phyloP scores from a whole-genome alignment of 2,329 filamentous ascomycete species.

The Colletotrichum ledebouriae region DNA sequence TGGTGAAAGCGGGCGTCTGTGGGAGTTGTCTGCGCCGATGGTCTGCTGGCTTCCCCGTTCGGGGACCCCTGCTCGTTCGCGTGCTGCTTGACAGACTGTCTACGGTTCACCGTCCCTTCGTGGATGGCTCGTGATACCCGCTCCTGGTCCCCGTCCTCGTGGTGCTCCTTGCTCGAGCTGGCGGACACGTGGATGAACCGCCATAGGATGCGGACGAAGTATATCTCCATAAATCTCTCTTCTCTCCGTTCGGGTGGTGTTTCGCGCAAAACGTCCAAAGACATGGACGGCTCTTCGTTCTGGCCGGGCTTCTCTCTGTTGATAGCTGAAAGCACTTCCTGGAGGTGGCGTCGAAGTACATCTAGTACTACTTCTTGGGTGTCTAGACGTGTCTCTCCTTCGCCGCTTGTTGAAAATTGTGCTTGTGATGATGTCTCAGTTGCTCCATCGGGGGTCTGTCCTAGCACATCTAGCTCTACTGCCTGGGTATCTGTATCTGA shows the following conservation, averaged over 20 bases:
- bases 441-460: neutral
- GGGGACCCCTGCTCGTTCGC: no score
- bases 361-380: conserved; percentile 51
- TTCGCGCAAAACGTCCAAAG: neutral
- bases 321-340: conserved; percentile 61
- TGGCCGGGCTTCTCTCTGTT: conserved; percentile 48
- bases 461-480: conserved; percentile 58
- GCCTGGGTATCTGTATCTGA: conserved; percentile 44
- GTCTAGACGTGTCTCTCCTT: conserved; percentile 44
- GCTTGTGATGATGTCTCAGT: neutral
- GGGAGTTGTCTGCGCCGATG: no score
- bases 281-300: neutral
- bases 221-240: conserved; percentile 29
- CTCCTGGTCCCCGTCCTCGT: no score
- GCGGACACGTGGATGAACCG: neutral
- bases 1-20: neutral
- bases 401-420: neutral
- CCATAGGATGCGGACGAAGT: conserved; percentile 23
- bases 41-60: no score
- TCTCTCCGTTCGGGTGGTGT: conserved; percentile 25
- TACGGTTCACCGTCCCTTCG: no score
- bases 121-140: no score
- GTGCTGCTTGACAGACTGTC: no score
- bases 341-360: conserved; percentile 63
- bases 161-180: no score